phyloP scores from a whole-genome alignment of 345 rosid genomes.

The Gossypium thurberi region DNA sequence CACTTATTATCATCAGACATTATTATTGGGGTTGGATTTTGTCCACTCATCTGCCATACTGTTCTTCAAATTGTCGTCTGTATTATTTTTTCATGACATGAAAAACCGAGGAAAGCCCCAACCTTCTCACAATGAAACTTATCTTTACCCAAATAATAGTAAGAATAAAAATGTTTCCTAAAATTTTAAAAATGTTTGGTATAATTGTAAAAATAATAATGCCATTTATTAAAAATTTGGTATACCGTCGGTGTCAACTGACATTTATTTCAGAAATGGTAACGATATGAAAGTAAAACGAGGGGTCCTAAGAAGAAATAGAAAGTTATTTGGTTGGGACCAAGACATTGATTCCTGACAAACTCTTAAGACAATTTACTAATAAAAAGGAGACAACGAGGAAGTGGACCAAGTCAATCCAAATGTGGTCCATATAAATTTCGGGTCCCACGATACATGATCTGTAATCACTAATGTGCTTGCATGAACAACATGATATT shows the following conservation, averaged over 20 bases:
- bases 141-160: too few species aligned
- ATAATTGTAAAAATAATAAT: too few species aligned
- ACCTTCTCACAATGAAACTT: too few species aligned
- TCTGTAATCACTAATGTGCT: background rate
- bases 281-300: background rate
- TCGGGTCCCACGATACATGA: background rate
- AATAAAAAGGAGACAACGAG: background rate
- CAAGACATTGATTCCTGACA: background rate
- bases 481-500: background rate
- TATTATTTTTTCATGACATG: too few species aligned
- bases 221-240: too few species aligned
- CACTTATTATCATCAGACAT: background rate
- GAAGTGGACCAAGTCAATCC: background rate
- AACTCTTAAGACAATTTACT: background rate
- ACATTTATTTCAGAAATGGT: background rate
- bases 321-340: background rate
- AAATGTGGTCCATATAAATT: slow-evolving; percentile 1
- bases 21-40: background rate
- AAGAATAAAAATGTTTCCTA: too few species aligned
- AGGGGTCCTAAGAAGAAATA: background rate
- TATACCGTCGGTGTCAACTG: too few species aligned
- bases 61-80: background rate
- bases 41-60: background rate
- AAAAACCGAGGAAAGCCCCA: too few species aligned
- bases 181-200: too few species aligned